A percentile compares a stretch with the other conserved stretches of the same genome.
Evolutionary conservation across 1,139 yeast species (phyloP).

Genomic region (Suzukiozyma palmioleophila): DNA sequence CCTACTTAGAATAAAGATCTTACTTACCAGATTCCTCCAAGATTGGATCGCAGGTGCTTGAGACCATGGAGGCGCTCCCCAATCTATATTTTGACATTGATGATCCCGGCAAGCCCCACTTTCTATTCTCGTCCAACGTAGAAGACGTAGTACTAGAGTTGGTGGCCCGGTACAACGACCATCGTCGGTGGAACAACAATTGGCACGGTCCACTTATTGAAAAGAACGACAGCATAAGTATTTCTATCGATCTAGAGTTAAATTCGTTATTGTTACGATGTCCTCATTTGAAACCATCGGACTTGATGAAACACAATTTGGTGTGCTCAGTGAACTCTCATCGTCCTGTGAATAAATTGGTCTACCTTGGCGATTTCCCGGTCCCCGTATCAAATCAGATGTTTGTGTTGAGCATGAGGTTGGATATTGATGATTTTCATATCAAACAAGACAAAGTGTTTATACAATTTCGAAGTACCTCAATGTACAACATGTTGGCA

Average conservation of each 20-base stretch:
- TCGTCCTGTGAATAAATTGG: conserved; percentile 4
- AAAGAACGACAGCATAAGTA: conserved; percentile 8
- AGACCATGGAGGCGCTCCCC: conserved; percentile 9
- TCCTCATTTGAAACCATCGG: conserved; percentile 25
- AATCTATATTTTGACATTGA: conserved; percentile 10
- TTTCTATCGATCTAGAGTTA: conserved; percentile 33
- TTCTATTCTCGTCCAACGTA: conserved; percentile 37
- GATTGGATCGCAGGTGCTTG: too few relatives aligned
- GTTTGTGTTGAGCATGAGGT: conserved; percentile 29
- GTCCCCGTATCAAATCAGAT: conserved; percentile 12
- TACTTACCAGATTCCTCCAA: too few relatives aligned
- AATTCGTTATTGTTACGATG: conserved; percentile 32
- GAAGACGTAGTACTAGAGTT: conserved; percentile 17
- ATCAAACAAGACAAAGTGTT: conserved; percentile 13
- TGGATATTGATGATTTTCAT: conserved; percentile 20
- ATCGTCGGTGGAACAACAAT: background rate
- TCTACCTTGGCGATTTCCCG: conserved; percentile 1
- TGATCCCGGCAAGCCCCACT: conserved; percentile 37
- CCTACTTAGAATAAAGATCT: too few relatives aligned
- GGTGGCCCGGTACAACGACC: conserved; percentile 3
- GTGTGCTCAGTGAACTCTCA: conserved; percentile 29
- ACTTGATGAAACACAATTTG: conserved; percentile 30
- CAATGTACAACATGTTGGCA: conserved; percentile 25
- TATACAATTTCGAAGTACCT: conserved; percentile 30
- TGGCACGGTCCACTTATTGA: conserved; percentile 1